phyloP scores from a whole-genome alignment of 148 eudicot species.

The Nyssa sinensis region DNA sequence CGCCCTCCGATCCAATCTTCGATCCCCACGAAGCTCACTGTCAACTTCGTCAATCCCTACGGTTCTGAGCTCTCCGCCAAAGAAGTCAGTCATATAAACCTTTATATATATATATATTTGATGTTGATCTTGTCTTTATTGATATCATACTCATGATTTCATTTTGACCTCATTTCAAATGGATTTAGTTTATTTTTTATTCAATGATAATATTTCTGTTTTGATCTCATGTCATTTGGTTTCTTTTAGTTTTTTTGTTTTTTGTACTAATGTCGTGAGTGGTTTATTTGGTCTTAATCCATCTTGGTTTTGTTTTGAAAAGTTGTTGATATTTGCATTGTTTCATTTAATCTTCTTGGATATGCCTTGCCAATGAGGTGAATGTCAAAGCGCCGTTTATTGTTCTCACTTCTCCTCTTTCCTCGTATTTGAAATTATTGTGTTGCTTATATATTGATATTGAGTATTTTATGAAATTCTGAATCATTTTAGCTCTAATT shows the following conservation, averaged over 20 bases:
- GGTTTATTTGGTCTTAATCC: not conserved
- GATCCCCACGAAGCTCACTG: constrained; percentile 57
- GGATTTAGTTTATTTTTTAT: not conserved
- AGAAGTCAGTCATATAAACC: constrained; percentile 26
- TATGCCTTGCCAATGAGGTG: too few relatives aligned
- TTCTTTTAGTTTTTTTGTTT: too few relatives aligned
- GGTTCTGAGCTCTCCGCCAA: constrained; percentile 36
- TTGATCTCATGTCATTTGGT: not conserved
- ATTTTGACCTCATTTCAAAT: too few relatives aligned
- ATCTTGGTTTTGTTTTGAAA: not conserved
- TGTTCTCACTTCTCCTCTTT: too few relatives aligned
- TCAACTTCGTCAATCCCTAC: constrained; percentile 54
- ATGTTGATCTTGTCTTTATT: too few relatives aligned
- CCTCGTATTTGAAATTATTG: too few relatives aligned
- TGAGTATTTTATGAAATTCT: too few relatives aligned
- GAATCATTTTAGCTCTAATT: too few relatives aligned
- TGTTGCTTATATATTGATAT: too few relatives aligned
- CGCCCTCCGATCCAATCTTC: constrained; percentile 40
- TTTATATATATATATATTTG: not conserved
- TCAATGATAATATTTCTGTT: not conserved
- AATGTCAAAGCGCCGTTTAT: too few relatives aligned
- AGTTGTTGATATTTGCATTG: not conserved
- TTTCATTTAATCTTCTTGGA: too few relatives aligned
- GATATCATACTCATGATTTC: not conserved
- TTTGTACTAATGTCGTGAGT: too few relatives aligned